These are phyloP conservation scores for Umbilicaria muhlenbergii DNA, from an alignment of 495 filamentous ascomycete genomes.

Conservation along the genomic window DNA sequence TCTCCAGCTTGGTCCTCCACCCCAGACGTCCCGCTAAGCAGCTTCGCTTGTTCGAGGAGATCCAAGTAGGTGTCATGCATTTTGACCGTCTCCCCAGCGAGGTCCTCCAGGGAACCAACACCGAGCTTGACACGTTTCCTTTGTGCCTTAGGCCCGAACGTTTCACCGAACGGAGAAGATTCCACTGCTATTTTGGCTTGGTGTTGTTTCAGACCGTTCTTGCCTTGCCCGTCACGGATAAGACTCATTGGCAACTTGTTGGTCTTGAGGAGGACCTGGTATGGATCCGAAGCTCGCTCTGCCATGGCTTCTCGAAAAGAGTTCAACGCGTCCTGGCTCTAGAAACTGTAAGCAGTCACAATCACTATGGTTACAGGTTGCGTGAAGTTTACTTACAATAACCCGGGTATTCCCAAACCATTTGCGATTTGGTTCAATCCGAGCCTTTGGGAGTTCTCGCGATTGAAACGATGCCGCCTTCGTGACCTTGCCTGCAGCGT, in stretches of 20 bases:
- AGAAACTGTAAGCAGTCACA: no score
- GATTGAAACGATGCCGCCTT: slow-evolving; percentile 76
- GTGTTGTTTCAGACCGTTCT: slow-evolving; percentile 81
- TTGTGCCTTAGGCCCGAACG: slow-evolving; percentile 87
- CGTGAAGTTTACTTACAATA: no score
- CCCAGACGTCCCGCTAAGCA: slow-evolving; percentile 52
- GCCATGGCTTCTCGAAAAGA: slow-evolving; percentile 88
- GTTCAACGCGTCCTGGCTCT: slow-evolving; percentile 48
- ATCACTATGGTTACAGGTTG: no score
- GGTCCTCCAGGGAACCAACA: slow-evolving; percentile 62
- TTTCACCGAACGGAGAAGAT: slow-evolving; percentile 67
- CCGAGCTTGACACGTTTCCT: slow-evolving; percentile 80
- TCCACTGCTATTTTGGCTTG: slow-evolving; percentile 89
- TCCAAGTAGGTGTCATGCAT: slow-evolving; percentile 68
- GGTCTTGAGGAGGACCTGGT: slow-evolving; percentile 77
- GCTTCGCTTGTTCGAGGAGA: slow-evolving; percentile 52
- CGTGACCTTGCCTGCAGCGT: slow-evolving; percentile 61
- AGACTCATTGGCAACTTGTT: slow-evolving; percentile 87
- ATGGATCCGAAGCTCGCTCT: slow-evolving; percentile 78
- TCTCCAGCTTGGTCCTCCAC: slow-evolving; percentile 31
- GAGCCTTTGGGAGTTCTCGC: slow-evolving; percentile 59
- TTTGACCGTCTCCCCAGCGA: slow-evolving; percentile 62
- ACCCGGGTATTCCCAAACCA: slow-evolving; percentile 66
- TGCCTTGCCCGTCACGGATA: slow-evolving; percentile 46
- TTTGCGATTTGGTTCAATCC: slow-evolving; percentile 87